A percentile compares a stretch with the other conserved stretches of the same genome.
Evolutionary conservation across 208 protist genomes (phyloP).

Genomic region (Acanthamoeba royreba): DNA sequence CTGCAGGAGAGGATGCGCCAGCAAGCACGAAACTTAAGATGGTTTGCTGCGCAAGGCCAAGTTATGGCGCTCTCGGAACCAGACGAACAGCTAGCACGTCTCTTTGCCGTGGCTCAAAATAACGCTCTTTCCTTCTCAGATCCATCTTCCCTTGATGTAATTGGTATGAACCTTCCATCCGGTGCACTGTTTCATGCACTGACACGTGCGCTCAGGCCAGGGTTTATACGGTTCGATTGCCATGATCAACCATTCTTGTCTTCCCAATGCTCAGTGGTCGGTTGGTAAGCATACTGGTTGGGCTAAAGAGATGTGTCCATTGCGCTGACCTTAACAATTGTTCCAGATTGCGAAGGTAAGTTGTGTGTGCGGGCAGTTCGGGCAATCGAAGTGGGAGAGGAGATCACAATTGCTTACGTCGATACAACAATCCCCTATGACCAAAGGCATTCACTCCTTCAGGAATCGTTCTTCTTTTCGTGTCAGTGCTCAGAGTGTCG

Average conservation of each 20-base stretch:
- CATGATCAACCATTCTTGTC: neutral
- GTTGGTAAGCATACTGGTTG: neutral
- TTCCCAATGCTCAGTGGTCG: neutral
- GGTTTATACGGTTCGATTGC: neutral
- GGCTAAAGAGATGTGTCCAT: neutral
- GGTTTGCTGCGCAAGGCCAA: neutral
- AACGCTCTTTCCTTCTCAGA: neutral
- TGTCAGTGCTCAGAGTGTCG: neutral
- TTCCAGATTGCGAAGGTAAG: neutral
- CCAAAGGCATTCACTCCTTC: neutral
- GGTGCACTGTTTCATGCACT: neutral
- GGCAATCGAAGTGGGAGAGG: neutral
- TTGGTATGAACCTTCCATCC: neutral
- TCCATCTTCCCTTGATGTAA: neutral
- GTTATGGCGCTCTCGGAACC: neutral
- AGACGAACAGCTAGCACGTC: neutral
- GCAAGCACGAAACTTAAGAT: neutral
- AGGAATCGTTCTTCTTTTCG: neutral
- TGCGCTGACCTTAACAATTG: too few relatives aligned
- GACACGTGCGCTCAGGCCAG: neutral
- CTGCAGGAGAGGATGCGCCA: neutral
- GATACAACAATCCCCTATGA: neutral
- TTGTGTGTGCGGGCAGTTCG: neutral
- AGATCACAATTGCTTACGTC: neutral
- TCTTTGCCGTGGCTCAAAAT: neutral